A percentile compares a stretch with the other conserved stretches of the same genome.
Conservation (phyloP, 2,329 filamentous ascomycete genomes). For the Pseudogymnoascus sp. region DNA sequence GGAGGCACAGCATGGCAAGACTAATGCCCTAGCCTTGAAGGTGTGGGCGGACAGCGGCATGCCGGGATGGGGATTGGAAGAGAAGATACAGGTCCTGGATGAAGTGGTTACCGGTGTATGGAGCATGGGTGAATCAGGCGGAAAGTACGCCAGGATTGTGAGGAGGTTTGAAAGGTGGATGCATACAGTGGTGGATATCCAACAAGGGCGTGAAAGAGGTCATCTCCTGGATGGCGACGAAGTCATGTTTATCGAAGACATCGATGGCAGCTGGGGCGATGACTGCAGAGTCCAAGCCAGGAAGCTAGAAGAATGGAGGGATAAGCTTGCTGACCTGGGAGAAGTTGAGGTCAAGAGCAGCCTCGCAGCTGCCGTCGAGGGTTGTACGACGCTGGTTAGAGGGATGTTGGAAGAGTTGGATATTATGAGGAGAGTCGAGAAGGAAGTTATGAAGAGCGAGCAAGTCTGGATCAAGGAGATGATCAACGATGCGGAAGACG, state of each 20-base stretch:
- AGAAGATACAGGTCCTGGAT: constrained; percentile 51
- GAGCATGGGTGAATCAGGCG: constrained; percentile 47
- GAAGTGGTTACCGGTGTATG: constrained; percentile 50
- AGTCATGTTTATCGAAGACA: constrained; percentile 44
- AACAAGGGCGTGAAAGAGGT: constrained; percentile 34
- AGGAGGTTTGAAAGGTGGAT: constrained; percentile 55
- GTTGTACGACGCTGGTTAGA: constrained; percentile 41
- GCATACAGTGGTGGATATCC: constrained; percentile 38
- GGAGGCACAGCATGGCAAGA: constrained; percentile 41
- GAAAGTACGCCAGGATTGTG: constrained; percentile 48
- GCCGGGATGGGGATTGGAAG: constrained; percentile 39
- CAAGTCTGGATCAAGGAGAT: constrained; percentile 50
- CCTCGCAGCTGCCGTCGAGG: constrained; percentile 41
- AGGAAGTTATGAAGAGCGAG: constrained; percentile 48
- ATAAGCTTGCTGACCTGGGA: constrained; percentile 42
- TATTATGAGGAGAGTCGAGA: constrained; percentile 56
- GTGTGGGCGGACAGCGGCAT: constrained; percentile 39
- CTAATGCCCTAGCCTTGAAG: constrained; percentile 45
- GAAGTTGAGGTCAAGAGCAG: constrained; percentile 29
- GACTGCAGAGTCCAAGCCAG: constrained; percentile 46
- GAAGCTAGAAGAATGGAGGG: constrained; percentile 47
- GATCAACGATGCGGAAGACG: constrained; percentile 34
- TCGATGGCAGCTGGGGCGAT: constrained; percentile 52
- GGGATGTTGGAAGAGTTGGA: constrained; percentile 56
- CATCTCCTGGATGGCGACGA: constrained; percentile 27